Evolutionary conservation across 1,284 basidiomycete genomes (phyloP).

Genomic region (Pyrrhoderma lamaoense): DNA sequence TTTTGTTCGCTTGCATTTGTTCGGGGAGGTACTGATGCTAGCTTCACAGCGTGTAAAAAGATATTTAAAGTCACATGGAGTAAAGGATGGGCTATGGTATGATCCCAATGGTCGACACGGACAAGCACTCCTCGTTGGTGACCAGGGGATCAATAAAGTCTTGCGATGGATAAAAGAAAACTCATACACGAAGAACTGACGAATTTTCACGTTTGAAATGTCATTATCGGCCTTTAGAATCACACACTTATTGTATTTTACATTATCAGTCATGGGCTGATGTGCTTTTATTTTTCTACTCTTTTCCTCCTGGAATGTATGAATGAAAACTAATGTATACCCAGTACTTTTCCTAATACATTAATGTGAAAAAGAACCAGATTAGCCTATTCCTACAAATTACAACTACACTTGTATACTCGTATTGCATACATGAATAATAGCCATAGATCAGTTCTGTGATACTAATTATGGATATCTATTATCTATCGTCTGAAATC

Average conservation of each 20-base stretch:
- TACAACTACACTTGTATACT: no score
- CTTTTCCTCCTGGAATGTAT: no score
- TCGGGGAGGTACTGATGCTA: neutral
- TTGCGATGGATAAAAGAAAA: slow-evolving; percentile 53
- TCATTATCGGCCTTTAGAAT: no score
- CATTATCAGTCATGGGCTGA: neutral
- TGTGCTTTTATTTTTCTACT: no score
- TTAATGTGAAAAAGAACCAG: no score
- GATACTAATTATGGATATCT: no score
- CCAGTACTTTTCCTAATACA: no score
- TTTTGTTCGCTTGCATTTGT: neutral
- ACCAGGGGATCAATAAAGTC: slow-evolving; percentile 50
- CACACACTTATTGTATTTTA: neutral
- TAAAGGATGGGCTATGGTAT: slow-evolving; percentile 62
- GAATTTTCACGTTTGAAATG: no score
- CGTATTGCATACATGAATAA: no score
- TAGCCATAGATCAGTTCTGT: no score
- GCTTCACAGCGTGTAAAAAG: slow-evolving; percentile 53
- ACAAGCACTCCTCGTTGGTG: slow-evolving; percentile 54
- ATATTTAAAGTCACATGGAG: slow-evolving; percentile 72
- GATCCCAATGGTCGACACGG: slow-evolving; percentile 68
- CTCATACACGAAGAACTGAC: slow-evolving; percentile 3
- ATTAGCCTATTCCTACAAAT: no score
- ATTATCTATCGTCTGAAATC: slow-evolving; percentile 35
- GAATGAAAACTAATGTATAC: no score